Percentiles rank a stretch among this genome's conserved stretches.
phyloP scores from a whole-genome alignment of 371 early-diverging fungal species.

The Capillidium heterosporum region DNA sequence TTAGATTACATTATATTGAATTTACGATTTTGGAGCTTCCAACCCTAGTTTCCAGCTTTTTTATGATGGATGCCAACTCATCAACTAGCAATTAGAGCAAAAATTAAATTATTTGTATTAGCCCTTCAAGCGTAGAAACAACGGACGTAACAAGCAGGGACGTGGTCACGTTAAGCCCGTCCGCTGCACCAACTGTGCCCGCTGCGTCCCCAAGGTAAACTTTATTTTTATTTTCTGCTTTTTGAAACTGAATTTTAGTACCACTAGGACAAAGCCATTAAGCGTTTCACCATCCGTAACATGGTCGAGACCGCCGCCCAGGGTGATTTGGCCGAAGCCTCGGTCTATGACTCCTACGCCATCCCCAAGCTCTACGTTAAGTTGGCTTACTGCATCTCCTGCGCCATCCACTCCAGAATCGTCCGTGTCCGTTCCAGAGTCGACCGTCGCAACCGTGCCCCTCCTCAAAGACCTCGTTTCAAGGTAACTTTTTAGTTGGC shows the following conservation, averaged over 20 bases:
- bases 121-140: constrained; percentile 97
- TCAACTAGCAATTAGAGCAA: neutral
- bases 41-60: too few relatives aligned
- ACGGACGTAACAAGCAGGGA: constrained; percentile 97
- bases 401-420: constrained; percentile 95
- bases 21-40: too few relatives aligned
- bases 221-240: neutral
- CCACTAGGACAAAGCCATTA: constrained; percentile 94
- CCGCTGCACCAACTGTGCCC: constrained; percentile 97
- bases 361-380: constrained; percentile 98
- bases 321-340: constrained; percentile 92
- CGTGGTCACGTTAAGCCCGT: constrained; percentile 94
- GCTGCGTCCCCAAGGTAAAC: constrained; percentile 84
- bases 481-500: constrained; percentile 22
- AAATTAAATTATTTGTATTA: neutral
- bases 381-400: constrained; percentile 94
- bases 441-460: constrained; percentile 84
- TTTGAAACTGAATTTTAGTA: neutral
- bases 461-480: constrained; percentile 79
- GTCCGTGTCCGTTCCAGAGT: constrained; percentile 90
- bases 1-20: too few relatives aligned
- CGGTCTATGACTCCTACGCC: constrained; percentile 87
- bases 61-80: neutral
- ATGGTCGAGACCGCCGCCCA: constrained; percentile 97
- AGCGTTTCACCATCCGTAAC: constrained; percentile 93